Evolutionary conservation across 352 stramenopile species (phyloP).

Genomic region (Thalassiosira exigua): DNA sequence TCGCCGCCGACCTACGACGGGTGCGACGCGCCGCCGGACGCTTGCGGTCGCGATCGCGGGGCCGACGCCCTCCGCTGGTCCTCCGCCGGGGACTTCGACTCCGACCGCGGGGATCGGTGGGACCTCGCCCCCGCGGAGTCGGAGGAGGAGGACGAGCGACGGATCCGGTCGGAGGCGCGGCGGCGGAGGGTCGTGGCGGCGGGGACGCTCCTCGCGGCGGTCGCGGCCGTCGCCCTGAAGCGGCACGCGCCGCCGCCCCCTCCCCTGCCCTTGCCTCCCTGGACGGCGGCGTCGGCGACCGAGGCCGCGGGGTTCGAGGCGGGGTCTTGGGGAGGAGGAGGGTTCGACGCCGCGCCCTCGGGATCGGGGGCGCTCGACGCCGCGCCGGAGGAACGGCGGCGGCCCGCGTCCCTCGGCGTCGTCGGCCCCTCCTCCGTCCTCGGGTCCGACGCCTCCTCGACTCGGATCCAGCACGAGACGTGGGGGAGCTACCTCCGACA

Average conservation of each 20-base stretch:
- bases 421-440: no score
- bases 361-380: not conserved
- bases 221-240: constrained; percentile 35
- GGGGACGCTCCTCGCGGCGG: not conserved
- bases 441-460: no score
- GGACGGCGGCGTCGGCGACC: not conserved
- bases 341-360: not conserved
- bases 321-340: not conserved
- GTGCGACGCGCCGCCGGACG: not conserved
- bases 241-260: constrained; percentile 44
- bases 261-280: constrained; percentile 7
- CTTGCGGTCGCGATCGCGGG: not conserved
- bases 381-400: no score
- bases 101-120: not conserved
- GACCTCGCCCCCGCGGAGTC: not conserved
- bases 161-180: constrained; percentile 6
- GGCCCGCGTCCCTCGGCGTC: no score
- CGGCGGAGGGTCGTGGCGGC: not conserved
- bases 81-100: constrained; percentile 1
- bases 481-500: constrained; percentile 44
- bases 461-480: constrained; percentile 35
- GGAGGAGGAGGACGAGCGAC: not conserved
- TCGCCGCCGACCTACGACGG: not conserved
- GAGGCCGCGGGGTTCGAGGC: not conserved
- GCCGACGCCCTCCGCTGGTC: not conserved